Evolutionary conservation across 176 grass and related monocot species (phyloP), one percentile per base, ranked within the genome.

Genomic region (Otatea glauca): DNA sequence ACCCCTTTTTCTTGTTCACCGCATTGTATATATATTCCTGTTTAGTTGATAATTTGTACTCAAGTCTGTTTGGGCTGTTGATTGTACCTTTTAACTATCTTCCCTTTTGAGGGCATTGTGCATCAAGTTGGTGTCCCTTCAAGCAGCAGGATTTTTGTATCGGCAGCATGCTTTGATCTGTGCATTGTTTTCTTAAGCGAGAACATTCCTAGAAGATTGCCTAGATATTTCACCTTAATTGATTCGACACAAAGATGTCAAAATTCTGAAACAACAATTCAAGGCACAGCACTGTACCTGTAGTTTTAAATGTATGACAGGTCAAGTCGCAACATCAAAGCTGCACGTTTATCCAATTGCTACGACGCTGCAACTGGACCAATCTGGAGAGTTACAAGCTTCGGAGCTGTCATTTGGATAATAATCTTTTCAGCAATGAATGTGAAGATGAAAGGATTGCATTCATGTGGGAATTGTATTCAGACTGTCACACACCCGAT

Each of bases 61-160:
- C 11, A 4, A 4, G 24, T 63, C 24, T 2, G n/a, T 65, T 85
- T 44, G 27, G 1, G 29, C 53, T 15, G 18, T 49, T 45, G 49
- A 25, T 21, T 32, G 25, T 47, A 0, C 20, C 18, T 29, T 10
- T 20, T 23, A 10, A 8, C 10, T 9, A 24, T 1, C 3, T 4
- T 24, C n/a, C 56, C 24, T 11, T 59, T 59, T 59, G 21, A 55
- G 17, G 18, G 9, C 25, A 4, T 21, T 7, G 12, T 68, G 3
- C 72, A 25, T 71, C 8, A 12, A 3, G 6, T 70, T 75, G 7
- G 2, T 20, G 51, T 6, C 25, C 11, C 53, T 13, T 39, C 18
- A 53, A 18, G 8, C 51, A 6, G 78, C 78, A 87, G 71, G 78
- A 75, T 25, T 76, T 86, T 70, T 82, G 79, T 82, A 88, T 88